Evolutionary conservation across 805 yeast genomes (phyloP), one percentile per base, ranked within the genome.

Genomic region (Saccharomycopsis sp.): DNA sequence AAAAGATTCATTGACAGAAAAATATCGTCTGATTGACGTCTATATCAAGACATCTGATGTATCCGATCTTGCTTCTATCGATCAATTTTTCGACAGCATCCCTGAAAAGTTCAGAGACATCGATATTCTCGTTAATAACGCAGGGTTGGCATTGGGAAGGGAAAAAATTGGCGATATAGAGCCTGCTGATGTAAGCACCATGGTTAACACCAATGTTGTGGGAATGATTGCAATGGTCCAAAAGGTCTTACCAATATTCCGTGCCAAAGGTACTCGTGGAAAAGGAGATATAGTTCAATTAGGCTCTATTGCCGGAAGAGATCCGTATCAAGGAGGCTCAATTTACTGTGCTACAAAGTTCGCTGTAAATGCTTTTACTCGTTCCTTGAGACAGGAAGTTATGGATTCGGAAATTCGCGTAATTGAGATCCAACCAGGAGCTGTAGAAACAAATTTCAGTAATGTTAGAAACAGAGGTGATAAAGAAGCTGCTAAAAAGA

Each of bases 1-100:
- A 97, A 92, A 69, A 92, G 88, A 68, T 81, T 97, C 68, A 91
- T 83, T 71, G 97, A 97, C 15, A 80, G 97, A 66, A 87, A 88
- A 78, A 53, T 87, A 75, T 68, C 80, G n/a, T n/a, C n/a, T n/a
- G n/a, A n/a, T n/a, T n/a, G n/a, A n/a, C n/a, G n/a, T n/a, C n/a
- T n/a, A n/a, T n/a, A 73, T 82, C 58, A 67, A 75, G 60, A 78
- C 82, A 9, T 72, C 89, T 52, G 93, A 85, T 66, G 83, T 87
- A 29, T 77, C 83, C 57, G 72, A 78, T 53, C 74, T 78, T 59
- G 81, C 76, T 38, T 77, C 78, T 34, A 79, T 77, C 62, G 77
- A 73, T 63, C 68, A 74, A 22, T 71, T 78, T 0, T 79, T 76
- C 58, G 70, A 74, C 38, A 68, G 69, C 3, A 70, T 79, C 23